phyloP scores from a whole-genome alignment of 75 land plant species.

The Sequoia sempervirens region DNA sequence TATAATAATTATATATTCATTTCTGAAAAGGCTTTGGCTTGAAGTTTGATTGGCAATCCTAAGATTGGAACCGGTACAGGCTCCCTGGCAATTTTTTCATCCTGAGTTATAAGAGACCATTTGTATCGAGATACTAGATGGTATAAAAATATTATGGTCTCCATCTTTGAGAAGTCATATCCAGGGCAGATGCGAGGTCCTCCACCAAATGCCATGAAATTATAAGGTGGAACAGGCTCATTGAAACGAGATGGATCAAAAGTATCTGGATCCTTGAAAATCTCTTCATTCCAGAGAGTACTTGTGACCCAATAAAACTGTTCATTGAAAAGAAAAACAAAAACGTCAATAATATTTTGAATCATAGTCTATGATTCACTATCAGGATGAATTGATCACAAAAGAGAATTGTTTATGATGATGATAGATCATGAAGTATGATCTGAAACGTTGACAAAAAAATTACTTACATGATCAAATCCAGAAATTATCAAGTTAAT shows the following conservation, averaged over 20 bases:
- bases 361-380: no score
- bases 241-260: conserved; percentile 61
- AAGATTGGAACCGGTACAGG: conserved; percentile 29
- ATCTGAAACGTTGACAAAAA: no score
- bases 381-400: no score
- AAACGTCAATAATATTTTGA: no score
- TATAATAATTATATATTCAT: no score
- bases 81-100: conserved; percentile 28
- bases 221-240: conserved; percentile 36
- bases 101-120: conserved; percentile 30
- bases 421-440: no score
- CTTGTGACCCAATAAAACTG: conserved; percentile 40
- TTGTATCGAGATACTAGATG: conserved; percentile 33
- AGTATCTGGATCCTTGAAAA: conserved; percentile 44
- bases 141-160: conserved; percentile 41
- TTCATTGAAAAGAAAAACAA: neutral
- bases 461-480: no score
- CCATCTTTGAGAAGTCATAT: conserved; percentile 53
- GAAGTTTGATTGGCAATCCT: conserved; percentile 29
- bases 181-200: conserved; percentile 69
- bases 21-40: no score
- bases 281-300: conserved; percentile 37
- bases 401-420: no score
- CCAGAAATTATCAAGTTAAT: neutral
- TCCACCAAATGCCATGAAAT: conserved; percentile 59